These are phyloP conservation scores for Earliella scabrosa DNA, from an alignment of 1,284 basidiomycete genomes.

Conservation along the genomic window DNA sequence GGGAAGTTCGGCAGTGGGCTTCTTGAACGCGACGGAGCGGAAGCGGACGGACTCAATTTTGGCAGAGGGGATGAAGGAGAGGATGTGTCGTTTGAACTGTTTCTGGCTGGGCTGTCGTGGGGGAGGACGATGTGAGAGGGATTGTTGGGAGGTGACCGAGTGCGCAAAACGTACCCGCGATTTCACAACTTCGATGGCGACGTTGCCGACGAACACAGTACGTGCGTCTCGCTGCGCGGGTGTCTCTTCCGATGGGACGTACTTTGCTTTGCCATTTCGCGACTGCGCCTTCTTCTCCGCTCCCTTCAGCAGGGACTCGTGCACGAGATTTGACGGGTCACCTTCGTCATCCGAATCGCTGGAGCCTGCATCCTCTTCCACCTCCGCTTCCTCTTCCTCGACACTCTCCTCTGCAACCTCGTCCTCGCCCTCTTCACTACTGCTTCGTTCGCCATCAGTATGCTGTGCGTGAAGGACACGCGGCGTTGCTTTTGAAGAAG, in stretches of 20 bases:
- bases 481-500: slow-evolving; percentile 7
- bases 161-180: slow-evolving; percentile 58
- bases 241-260: slow-evolving; percentile 70
- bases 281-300: slow-evolving; percentile 23
- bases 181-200: slow-evolving; percentile 78
- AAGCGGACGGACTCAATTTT: slow-evolving; percentile 92
- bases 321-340: slow-evolving; percentile 47
- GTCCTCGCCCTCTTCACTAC: slow-evolving; percentile 11
- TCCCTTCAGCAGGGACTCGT: slow-evolving; percentile 42
- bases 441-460: neutral
- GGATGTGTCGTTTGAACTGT: slow-evolving; percentile 73
- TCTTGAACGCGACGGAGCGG: slow-evolving; percentile 87
- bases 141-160: neutral
- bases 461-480: slow-evolving; percentile 2
- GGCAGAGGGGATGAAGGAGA: slow-evolving; percentile 67
- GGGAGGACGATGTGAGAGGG: slow-evolving; percentile 5
- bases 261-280: slow-evolving; percentile 39
- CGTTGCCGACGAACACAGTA: slow-evolving; percentile 94
- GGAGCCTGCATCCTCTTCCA: slow-evolving; percentile 15
- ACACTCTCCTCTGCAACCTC: slow-evolving; percentile 5
- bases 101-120: slow-evolving; percentile 58
- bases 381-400: slow-evolving; percentile 10
- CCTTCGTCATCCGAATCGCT: slow-evolving; percentile 40
- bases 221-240: slow-evolving; percentile 73
- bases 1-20: slow-evolving; percentile 71